Percentiles rank a stretch among this genome's conserved stretches.
Conservation (phyloP, 2,329 filamentous ascomycete species). For the Talaromyces piceae region DNA sequence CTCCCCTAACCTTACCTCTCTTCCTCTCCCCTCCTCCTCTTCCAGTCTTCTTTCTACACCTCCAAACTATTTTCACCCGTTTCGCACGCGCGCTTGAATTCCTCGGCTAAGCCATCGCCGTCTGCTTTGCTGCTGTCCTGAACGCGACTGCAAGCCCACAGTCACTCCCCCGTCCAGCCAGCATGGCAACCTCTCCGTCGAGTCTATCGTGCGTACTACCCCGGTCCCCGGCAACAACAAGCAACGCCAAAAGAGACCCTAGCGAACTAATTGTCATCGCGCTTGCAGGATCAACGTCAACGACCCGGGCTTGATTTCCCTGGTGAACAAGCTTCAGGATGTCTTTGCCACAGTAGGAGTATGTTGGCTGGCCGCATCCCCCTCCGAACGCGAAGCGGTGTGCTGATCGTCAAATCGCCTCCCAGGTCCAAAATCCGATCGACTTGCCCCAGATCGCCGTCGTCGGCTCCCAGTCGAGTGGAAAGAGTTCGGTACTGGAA, state of each 20-base stretch:
- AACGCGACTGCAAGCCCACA: slow-evolving; percentile 5
- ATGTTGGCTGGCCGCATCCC: too few relatives aligned
- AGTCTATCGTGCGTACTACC: slow-evolving; percentile 34
- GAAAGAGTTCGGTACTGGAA: slow-evolving; percentile 97
- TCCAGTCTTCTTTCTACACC: background rate
- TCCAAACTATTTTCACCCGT: background rate
- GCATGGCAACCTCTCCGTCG: slow-evolving; percentile 11
- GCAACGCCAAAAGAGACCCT: slow-evolving; percentile 10
- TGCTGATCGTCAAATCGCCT: slow-evolving; percentile 17
- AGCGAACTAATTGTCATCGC: slow-evolving; percentile 17
- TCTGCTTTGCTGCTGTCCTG: slow-evolving; percentile 14
- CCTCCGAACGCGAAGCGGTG: too few relatives aligned
- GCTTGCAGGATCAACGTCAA: slow-evolving; percentile 60
- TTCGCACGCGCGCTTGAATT: too few relatives aligned
- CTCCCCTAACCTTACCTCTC: background rate
- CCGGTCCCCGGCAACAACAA: slow-evolving; percentile 17
- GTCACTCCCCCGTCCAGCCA: slow-evolving; percentile 6
- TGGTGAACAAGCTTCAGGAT: slow-evolving; percentile 99
- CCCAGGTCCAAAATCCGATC: slow-evolving; percentile 92
- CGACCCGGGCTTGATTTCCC: slow-evolving; percentile 62
- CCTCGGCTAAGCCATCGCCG: background rate
- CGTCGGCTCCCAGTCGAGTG: slow-evolving; percentile 96
- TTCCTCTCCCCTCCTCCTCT: background rate
- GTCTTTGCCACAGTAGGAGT: slow-evolving; percentile 95
- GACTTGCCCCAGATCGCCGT: slow-evolving; percentile 97